Conservation (phyloP, 129 eudicot species). For the Sambucus nigra region DNA sequence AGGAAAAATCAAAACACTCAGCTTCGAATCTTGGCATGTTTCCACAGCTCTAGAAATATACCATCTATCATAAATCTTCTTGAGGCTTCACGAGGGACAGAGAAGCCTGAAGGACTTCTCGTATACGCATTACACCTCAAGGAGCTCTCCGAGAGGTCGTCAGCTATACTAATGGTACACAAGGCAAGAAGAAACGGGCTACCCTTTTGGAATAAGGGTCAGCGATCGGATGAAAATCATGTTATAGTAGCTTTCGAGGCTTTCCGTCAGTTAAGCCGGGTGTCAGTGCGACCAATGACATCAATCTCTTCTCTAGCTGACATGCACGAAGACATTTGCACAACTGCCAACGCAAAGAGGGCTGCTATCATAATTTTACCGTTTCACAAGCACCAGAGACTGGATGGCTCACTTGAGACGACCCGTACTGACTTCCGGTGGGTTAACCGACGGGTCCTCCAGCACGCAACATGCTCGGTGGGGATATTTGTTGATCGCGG, state of each 20-base stretch:
- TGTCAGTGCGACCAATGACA: slow-evolving; percentile 16
- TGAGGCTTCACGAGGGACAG: slow-evolving; percentile 31
- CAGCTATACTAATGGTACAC: slow-evolving; percentile 32
- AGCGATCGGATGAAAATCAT: slow-evolving; percentile 8
- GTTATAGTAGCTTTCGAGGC: slow-evolving; percentile 24
- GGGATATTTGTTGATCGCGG: slow-evolving; percentile 24
- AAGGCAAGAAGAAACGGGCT: slow-evolving; percentile 22
- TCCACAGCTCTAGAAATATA: slow-evolving; percentile 21
- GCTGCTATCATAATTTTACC: slow-evolving; percentile 20
- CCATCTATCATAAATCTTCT: slow-evolving; percentile 28
- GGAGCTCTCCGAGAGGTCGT: slow-evolving; percentile 34
- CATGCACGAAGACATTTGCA: slow-evolving; percentile 29
- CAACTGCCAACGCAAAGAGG: slow-evolving; percentile 10
- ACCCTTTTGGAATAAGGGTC: slow-evolving; percentile 23
- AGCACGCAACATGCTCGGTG: slow-evolving; percentile 26
- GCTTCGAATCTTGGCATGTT: slow-evolving; percentile 23
- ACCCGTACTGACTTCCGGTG: slow-evolving; percentile 17
- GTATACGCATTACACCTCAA: slow-evolving; percentile 35
- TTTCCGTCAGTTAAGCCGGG: slow-evolving; percentile 17
- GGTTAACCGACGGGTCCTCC: slow-evolving; percentile 22
- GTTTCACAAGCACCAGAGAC: slow-evolving; percentile 24
- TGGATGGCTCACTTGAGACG: slow-evolving; percentile 25
- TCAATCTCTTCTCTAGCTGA: slow-evolving; percentile 17
- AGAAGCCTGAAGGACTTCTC: slow-evolving; percentile 15
- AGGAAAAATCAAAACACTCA: slow-evolving; percentile 15